Percentiles rank a stretch among this genome's conserved stretches.
These are phyloP conservation scores for Microcos paniculata DNA, from an alignment of 345 rosid genomes.

Conservation along the genomic window DNA sequence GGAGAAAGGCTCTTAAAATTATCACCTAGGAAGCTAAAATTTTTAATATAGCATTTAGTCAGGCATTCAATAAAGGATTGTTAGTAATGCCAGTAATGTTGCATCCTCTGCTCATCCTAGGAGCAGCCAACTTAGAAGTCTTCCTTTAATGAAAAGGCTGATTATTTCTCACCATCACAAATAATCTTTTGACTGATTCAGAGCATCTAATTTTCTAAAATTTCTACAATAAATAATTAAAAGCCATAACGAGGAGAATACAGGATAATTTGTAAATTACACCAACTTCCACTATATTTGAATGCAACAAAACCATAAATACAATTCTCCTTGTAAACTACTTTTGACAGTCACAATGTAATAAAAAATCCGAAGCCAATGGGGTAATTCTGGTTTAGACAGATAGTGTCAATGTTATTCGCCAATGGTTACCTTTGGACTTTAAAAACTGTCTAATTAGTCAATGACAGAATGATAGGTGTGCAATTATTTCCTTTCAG, in stretches of 20 bases:
- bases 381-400: background rate
- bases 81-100: background rate
- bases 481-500: background rate
- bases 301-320: background rate
- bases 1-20: background rate
- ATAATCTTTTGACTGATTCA: background rate
- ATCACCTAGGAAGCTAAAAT: background rate
- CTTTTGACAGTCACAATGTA: background rate
- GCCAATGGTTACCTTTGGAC: background rate
- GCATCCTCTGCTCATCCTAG: background rate
- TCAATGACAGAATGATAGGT: background rate
- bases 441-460: background rate
- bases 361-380: background rate
- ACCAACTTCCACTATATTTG: background rate
- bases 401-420: background rate
- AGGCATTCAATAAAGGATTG: background rate
- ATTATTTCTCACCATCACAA: background rate
- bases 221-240: background rate
- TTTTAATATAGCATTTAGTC: background rate
- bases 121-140: background rate
- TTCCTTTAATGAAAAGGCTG: background rate
- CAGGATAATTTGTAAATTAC: background rate
- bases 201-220: background rate
- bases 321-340: background rate
- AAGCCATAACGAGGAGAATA: background rate